A percentile compares a stretch with the other conserved stretches of the same genome.
phyloP scores from a whole-genome alignment of 2,329 filamentous ascomycete genomes.

The Arthrobotrys sinensis region DNA sequence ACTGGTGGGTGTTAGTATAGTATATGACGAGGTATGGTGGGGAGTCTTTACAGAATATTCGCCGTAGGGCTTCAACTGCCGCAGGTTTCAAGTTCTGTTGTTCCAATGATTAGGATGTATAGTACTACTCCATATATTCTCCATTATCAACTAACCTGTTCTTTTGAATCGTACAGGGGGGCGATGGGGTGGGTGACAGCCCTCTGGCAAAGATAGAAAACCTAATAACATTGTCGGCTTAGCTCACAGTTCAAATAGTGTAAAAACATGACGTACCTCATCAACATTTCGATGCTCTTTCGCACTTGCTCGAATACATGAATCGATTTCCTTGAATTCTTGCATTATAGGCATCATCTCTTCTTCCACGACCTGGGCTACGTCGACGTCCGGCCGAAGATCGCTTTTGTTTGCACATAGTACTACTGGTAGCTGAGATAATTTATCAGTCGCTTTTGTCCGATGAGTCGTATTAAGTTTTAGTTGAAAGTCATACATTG shows the following conservation, averaged over 20 bases:
- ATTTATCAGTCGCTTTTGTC: background rate
- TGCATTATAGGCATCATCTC: conserved; percentile 99
- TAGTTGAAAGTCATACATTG: conserved; percentile 77
- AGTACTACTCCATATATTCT: too few species aligned
- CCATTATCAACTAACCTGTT: conserved; percentile 68
- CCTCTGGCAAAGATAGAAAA: conserved; percentile 98
- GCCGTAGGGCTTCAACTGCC: conserved; percentile 85
- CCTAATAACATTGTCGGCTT: conserved; percentile 68
- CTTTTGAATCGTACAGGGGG: conserved; percentile 96
- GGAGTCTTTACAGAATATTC: conserved; percentile 81
- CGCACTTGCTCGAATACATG: conserved; percentile 86
- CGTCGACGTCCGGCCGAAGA: conserved; percentile 79
- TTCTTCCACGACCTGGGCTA: conserved; percentile 89
- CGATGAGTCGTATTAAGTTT: background rate
- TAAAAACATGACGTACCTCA: conserved; percentile 54
- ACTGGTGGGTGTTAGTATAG: conserved; percentile 52
- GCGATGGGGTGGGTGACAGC: conserved; percentile 97
- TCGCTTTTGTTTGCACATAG: conserved; percentile 99
- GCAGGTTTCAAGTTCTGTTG: conserved; percentile 83
- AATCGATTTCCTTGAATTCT: conserved; percentile 94
- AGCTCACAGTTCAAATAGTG: background rate
- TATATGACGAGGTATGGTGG: background rate
- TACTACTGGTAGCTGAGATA: conserved; percentile 78
- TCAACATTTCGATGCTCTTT: conserved; percentile 65
- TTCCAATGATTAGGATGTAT: background rate